These are phyloP conservation scores for Citrus reticulata DNA, from an alignment of 345 rosid species.

Conservation along the genomic window DNA sequence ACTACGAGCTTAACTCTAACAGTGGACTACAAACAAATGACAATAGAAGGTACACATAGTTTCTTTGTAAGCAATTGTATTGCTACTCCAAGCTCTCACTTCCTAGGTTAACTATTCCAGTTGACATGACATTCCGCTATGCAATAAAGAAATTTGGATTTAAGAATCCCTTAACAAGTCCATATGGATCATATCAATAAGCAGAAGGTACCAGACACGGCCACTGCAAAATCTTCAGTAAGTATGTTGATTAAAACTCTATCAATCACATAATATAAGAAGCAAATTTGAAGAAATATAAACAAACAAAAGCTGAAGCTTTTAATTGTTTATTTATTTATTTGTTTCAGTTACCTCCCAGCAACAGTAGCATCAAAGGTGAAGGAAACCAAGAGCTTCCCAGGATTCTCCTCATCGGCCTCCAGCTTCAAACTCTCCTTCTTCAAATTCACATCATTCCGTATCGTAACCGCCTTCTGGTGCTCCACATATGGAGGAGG, in stretches of 20 bases:
- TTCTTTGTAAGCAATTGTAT: background rate
- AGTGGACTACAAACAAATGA: background rate
- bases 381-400: conserved; percentile 67
- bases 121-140: too few relatives aligned
- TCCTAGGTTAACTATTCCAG: too few relatives aligned
- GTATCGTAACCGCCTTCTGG: conserved; percentile 76
- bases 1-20: background rate
- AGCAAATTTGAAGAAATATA: background rate
- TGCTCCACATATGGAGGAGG: conserved; percentile 67
- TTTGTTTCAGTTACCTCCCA: conserved; percentile 52
- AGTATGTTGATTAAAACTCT: too few relatives aligned
- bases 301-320: background rate
- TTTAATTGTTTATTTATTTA: too few relatives aligned
- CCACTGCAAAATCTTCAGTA: too few relatives aligned
- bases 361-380: conserved; percentile 84
- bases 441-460: conserved; percentile 77
- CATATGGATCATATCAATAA: too few relatives aligned
- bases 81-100: too few relatives aligned
- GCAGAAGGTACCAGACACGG: too few relatives aligned
- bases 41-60: background rate
- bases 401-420: conserved; percentile 55
- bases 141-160: too few relatives aligned
- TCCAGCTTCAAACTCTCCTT: conserved; percentile 69
- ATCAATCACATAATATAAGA: background rate
- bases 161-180: too few relatives aligned